Evolutionary conservation across 2,329 filamentous ascomycete species (phyloP).

Genomic region (Fusarium tjaetaba): DNA sequence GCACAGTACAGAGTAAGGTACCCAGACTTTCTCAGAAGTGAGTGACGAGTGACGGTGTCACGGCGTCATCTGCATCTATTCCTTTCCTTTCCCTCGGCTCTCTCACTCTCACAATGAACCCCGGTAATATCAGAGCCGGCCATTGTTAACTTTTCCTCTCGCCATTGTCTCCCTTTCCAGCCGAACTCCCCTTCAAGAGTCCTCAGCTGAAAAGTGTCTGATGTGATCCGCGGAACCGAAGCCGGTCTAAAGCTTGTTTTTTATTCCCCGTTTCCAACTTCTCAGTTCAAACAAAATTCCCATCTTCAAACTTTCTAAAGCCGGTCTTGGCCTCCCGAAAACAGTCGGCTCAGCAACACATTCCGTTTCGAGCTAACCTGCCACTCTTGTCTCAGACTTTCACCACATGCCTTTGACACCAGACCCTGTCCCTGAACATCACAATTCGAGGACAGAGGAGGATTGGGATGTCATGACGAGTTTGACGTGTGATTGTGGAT

Average conservation of each 20-base stretch:
- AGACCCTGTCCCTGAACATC: slow-evolving; percentile 31
- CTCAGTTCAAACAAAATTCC: slow-evolving; percentile 1
- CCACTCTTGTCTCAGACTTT: slow-evolving; percentile 30
- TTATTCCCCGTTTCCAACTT: slow-evolving; percentile 7
- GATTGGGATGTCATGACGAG: neutral
- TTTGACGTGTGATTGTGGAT: slow-evolving; percentile 30
- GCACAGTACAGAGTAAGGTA: neutral
- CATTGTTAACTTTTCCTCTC: neutral
- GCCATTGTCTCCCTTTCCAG: neutral
- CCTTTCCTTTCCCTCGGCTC: slow-evolving; percentile 18
- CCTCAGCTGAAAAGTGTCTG: neutral
- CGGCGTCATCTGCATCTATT: slow-evolving; percentile 37
- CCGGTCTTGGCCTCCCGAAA: slow-evolving; percentile 14
- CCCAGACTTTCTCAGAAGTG: slow-evolving; percentile 9
- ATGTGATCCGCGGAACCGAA: slow-evolving; percentile 10
- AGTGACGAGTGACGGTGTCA: slow-evolving; percentile 39
- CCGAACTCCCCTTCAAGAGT: neutral
- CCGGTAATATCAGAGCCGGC: neutral
- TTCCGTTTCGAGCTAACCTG: slow-evolving; percentile 5
- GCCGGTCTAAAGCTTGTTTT: slow-evolving; percentile 25
- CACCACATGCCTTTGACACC: slow-evolving; percentile 33
- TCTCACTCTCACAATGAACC: neutral
- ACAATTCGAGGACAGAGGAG: neutral
- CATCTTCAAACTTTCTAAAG: neutral
- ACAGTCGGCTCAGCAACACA: slow-evolving; percentile 7